Conservation (phyloP, 371 early-diverging fungal genomes). For the Phascolomyces articulosus region DNA sequence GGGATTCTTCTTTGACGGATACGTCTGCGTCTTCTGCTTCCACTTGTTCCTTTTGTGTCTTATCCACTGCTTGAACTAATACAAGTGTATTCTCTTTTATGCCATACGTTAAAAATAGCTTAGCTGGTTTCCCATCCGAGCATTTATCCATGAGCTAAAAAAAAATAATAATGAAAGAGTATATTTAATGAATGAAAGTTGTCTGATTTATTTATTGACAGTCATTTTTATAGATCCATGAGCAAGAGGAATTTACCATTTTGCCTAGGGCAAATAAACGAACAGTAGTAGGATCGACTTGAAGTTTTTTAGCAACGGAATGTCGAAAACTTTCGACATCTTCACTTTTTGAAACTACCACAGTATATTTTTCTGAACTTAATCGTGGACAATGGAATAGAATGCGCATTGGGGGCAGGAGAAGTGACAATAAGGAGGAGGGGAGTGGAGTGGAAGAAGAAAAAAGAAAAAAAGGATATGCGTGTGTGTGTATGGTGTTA, state of each 20-base stretch:
- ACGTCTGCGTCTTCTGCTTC: neutral
- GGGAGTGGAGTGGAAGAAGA: neutral
- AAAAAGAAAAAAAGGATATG: neutral
- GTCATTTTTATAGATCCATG: neutral
- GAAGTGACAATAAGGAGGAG: neutral
- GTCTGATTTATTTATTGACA: no score
- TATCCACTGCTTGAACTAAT: constrained; percentile 17
- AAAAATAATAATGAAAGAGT: neutral
- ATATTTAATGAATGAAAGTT: no score
- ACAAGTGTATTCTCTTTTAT: constrained; percentile 25
- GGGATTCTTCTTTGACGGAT: neutral
- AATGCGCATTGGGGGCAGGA: no score
- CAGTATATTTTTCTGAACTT: neutral
- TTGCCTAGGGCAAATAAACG: constrained; percentile 35
- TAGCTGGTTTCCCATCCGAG: constrained; percentile 16
- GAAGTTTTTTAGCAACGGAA: constrained; percentile 8
- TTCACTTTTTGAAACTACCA: constrained; percentile 10
- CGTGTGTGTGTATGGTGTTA: neutral
- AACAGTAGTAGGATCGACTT: constrained; percentile 7
- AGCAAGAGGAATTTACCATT: constrained; percentile 35
- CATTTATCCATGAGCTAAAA: constrained; percentile 25
- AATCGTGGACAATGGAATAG: neutral
- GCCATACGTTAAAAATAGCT: constrained; percentile 27
- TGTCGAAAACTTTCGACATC: constrained; percentile 21
- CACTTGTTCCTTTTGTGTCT: neutral